Evolutionary conservation across 1,284 basidiomycete genomes (phyloP).

Genomic region (Neonothopanus nambi): DNA sequence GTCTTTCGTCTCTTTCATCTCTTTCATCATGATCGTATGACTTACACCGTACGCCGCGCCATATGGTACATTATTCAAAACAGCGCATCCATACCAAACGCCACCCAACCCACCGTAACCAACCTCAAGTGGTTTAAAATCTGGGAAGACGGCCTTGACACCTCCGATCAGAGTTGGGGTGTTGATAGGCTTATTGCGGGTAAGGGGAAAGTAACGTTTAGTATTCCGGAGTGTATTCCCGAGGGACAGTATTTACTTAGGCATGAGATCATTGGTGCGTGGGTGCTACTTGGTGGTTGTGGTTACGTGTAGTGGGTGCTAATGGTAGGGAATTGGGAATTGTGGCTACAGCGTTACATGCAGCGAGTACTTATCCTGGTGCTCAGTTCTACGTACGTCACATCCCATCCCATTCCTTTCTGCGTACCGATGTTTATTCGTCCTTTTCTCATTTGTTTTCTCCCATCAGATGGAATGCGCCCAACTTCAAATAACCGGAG

Average conservation of each 20-base stretch:
- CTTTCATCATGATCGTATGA: slow-evolving; percentile 2
- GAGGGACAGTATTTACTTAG: slow-evolving; percentile 43
- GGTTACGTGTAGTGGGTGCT: too few relatives aligned
- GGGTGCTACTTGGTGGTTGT: too few relatives aligned
- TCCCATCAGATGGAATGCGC: slow-evolving; percentile 39
- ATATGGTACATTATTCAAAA: too few relatives aligned
- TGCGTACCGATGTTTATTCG: neutral
- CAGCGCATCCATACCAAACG: slow-evolving; percentile 34
- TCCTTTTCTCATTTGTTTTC: neutral
- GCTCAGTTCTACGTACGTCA: slow-evolving; percentile 50
- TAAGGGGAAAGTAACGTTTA: slow-evolving; percentile 44
- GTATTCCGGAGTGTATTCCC: slow-evolving; percentile 38
- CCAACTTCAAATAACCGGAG: slow-evolving; percentile 45
- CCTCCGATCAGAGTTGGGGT: slow-evolving; percentile 30
- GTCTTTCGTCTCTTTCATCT: neutral
- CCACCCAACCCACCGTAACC: slow-evolving; percentile 1
- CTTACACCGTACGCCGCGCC: slow-evolving; percentile 10
- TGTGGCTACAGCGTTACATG: slow-evolving; percentile 35
- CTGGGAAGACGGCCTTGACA: slow-evolving; percentile 28
- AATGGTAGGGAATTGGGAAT: neutral
- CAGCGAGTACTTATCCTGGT: slow-evolving; percentile 43
- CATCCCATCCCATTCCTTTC: neutral
- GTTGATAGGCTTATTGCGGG: slow-evolving; percentile 42
- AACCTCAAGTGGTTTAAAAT: slow-evolving; percentile 60
- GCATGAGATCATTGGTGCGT: slow-evolving; percentile 20